Conservation (phyloP, 441 rosid genomes). For the Adansonia madagascariensis region DNA sequence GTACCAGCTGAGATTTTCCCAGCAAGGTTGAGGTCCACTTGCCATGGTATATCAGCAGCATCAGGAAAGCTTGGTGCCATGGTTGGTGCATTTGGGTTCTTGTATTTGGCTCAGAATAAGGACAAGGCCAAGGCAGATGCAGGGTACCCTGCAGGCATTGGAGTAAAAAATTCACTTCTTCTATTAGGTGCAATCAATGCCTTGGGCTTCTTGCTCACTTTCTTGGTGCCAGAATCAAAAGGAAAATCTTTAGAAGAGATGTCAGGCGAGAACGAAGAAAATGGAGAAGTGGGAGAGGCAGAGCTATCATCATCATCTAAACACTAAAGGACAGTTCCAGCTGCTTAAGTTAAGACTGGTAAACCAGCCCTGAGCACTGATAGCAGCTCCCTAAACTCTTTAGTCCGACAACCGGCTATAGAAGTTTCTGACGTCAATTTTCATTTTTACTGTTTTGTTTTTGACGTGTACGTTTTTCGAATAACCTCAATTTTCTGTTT, state of each 20-base stretch:
- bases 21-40: slow-evolving; percentile 78
- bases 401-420: neutral
- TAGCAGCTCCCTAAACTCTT: neutral
- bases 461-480: neutral
- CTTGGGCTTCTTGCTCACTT: slow-evolving; percentile 62
- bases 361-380: neutral
- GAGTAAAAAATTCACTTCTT: slow-evolving; percentile 66
- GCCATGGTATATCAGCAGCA: slow-evolving; percentile 89
- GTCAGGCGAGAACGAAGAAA: slow-evolving; percentile 66
- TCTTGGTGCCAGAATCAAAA: slow-evolving; percentile 80
- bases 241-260: slow-evolving; percentile 83
- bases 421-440: neutral
- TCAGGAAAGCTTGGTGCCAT: slow-evolving; percentile 83
- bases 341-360: slow-evolving; percentile 18
- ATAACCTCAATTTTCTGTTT: neutral
- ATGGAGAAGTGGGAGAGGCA: slow-evolving; percentile 25
- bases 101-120: slow-evolving; percentile 69
- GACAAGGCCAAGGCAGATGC: slow-evolving; percentile 77
- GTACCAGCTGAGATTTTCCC: slow-evolving; percentile 95
- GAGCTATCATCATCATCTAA: slow-evolving; percentile 24
- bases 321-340: slow-evolving; percentile 30
- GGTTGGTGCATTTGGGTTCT: slow-evolving; percentile 83
- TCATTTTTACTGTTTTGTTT: neutral
- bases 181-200: slow-evolving; percentile 62
- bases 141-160: slow-evolving; percentile 84